Conservation (phyloP, 2,329 filamentous ascomycete genomes). For the Taxawa tesnikishii region DNA sequence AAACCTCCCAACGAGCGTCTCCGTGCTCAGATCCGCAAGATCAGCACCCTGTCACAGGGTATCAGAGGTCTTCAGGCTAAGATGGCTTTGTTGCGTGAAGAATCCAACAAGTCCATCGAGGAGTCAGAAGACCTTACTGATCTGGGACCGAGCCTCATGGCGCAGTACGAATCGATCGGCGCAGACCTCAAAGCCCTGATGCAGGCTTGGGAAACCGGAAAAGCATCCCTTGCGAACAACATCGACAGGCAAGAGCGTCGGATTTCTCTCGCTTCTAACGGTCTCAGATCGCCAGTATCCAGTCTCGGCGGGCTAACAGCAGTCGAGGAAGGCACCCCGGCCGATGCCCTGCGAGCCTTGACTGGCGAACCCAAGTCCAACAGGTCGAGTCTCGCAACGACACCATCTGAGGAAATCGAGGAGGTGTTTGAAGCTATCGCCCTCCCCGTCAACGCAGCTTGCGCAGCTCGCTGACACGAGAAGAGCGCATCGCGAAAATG, state of each 20-base stretch:
- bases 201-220: conserved; percentile 49
- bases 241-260: conserved; percentile 65
- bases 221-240: conserved; percentile 66
- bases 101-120: conserved; percentile 70
- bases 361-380: conserved; percentile 51
- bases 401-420: conserved; percentile 36
- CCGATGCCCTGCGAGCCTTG: conserved; percentile 63
- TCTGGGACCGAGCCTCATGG: conserved; percentile 64
- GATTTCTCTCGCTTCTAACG: conserved; percentile 35
- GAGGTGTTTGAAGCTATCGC: conserved; percentile 90
- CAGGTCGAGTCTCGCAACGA: conserved; percentile 33
- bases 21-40: conserved; percentile 75
- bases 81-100: conserved; percentile 80
- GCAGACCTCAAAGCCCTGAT: conserved; percentile 57
- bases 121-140: conserved; percentile 48
- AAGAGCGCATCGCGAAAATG: conserved; percentile 79
- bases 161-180: conserved; percentile 91
- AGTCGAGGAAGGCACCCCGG: conserved; percentile 45
- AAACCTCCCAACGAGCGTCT: conserved; percentile 66
- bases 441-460: conserved; percentile 52
- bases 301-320: conserved; percentile 53
- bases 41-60: conserved; percentile 78
- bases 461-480: conserved; percentile 60
- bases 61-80: conserved; percentile 91
- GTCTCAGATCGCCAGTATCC: conserved; percentile 33